Evolutionary conservation across 2,329 filamentous ascomycete genomes (phyloP).

Genomic region (Talaromyces rugulosus): DNA sequence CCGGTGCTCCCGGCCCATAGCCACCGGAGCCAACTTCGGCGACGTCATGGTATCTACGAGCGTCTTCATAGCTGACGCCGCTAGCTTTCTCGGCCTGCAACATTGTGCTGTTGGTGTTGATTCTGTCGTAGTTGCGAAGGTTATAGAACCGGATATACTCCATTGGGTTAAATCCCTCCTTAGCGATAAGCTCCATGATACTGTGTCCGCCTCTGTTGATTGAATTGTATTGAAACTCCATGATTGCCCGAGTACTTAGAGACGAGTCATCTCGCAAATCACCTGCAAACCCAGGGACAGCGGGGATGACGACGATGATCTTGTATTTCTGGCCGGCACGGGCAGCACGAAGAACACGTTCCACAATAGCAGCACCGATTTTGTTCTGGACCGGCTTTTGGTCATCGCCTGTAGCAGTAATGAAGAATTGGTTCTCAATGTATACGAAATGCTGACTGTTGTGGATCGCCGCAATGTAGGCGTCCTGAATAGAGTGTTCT

Average conservation of each 20-base stretch:
- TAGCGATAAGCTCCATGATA: conserved; percentile 75
- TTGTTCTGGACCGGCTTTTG: conserved; percentile 84
- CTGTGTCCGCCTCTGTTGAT: conserved; percentile 89
- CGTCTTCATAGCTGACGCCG: conserved; percentile 43
- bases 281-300: conserved; percentile 89
- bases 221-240: conserved; percentile 98
- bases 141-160: conserved; percentile 94
- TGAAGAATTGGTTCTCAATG: conserved; percentile 99
- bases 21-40: conserved; percentile 44
- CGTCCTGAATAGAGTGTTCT: conserved; percentile 79
- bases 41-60: conserved; percentile 40
- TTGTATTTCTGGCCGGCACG: conserved; percentile 84
- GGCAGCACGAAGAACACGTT: conserved; percentile 75
- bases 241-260: conserved; percentile 84
- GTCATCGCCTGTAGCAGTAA: conserved; percentile 82
- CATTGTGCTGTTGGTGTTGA: conserved; percentile 54
- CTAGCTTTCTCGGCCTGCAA: conserved; percentile 36
- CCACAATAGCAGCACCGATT: conserved; percentile 87
- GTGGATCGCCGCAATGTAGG: conserved; percentile 77
- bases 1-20: conserved; percentile 31
- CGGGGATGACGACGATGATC: conserved; percentile 84
- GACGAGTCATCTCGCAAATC: conserved; percentile 81
- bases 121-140: conserved; percentile 83
- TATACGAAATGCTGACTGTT: conserved; percentile 91
- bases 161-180: conserved; percentile 71